Evolutionary conservation across 805 yeast genomes (phyloP).

Genomic region (Candida yuanshanica): DNA sequence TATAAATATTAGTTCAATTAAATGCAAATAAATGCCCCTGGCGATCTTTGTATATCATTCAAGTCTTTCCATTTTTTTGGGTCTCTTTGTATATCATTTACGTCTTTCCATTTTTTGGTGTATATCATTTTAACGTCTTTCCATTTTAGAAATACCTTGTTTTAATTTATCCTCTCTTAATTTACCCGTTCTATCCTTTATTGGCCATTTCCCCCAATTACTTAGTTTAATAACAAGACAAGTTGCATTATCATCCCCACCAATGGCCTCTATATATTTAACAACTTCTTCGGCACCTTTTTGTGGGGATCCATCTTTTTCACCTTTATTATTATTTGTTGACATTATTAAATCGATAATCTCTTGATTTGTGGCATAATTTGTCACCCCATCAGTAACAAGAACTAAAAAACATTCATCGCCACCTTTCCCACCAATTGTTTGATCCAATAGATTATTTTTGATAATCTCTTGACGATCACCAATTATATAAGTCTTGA

Average conservation of each 20-base stretch:
- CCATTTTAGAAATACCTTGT: conserved; percentile 29
- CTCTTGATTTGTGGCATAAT: conserved; percentile 81
- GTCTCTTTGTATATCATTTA: background rate
- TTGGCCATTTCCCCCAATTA: conserved; percentile 96
- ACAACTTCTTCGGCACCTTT: conserved; percentile 81
- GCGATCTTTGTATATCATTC: no score
- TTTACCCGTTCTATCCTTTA: conserved; percentile 75
- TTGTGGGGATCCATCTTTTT: conserved; percentile 72
- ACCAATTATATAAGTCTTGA: conserved; percentile 64
- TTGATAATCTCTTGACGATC: conserved; percentile 38
- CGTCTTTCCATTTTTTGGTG: conserved; percentile 17
- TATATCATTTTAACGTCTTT: conserved; percentile 10
- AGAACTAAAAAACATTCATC: conserved; percentile 82
- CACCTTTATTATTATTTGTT: conserved; percentile 44
- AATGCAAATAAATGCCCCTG: no score
- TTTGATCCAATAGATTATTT: conserved; percentile 14
- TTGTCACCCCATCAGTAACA: conserved; percentile 84
- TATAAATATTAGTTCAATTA: background rate
- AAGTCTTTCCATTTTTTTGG: no score
- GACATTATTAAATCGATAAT: conserved; percentile 77
- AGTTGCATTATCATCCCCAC: conserved; percentile 96
- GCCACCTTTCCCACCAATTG: conserved; percentile 49
- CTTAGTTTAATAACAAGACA: conserved; percentile 71
- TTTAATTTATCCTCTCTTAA: conserved; percentile 66
- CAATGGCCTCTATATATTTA: conserved; percentile 75